Base-by-base conservation (phyloP, 2,329 filamentous ascomycete species). In the Mycocentrospora acerina region DNA sequence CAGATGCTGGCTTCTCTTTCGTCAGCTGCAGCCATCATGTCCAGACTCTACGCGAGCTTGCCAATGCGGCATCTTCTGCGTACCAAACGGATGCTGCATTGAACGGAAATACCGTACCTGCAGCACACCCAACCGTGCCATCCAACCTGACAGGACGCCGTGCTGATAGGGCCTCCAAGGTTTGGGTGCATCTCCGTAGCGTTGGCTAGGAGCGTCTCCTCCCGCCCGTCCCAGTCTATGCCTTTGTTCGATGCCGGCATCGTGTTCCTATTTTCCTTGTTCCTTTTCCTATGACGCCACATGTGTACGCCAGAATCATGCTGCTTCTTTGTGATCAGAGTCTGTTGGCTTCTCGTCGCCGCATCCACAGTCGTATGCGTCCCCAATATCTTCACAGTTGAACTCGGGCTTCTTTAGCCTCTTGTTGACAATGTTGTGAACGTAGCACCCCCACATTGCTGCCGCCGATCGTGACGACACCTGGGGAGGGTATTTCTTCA, bases 281-380 rank as follows among this genome's bases (percentile, higher is more conserved):
- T 43, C 42, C 39, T 44, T 35, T 18, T 35, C 25, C 37, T 32
- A 27, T 48, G 42, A 43, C 39, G 42, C 45, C 32, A n/a, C n/a
- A 26, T 29, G 24, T 36, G 19, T 29, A 17, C 51, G 24, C 26
- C 19, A 28, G 40, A 39, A 29, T 53, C 44, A 55, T 41, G 45
- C 39, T 46, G 47, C 42, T 42, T 47, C 50, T 38, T 43, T 42
- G 38, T 48, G 42, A 36, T 25, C 39, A 28, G 37, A 46, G 35
- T 34, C 40, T 30, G 36, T 39, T 40, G 70, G 67, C 32, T 75
- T 74, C 36, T 81, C 78, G 18, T 80, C 78, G 16, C 73, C 77
- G 59, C 81, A 84, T 22, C 81, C 81, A 53, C 81, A 85, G 55
- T 85, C 80, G 58, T 85, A 85, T 48, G 82, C 82, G 41, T 82